These are phyloP conservation scores for Lathyrus oleraceus DNA, from an alignment of 306 rosid species.

Conservation along the genomic window DNA sequence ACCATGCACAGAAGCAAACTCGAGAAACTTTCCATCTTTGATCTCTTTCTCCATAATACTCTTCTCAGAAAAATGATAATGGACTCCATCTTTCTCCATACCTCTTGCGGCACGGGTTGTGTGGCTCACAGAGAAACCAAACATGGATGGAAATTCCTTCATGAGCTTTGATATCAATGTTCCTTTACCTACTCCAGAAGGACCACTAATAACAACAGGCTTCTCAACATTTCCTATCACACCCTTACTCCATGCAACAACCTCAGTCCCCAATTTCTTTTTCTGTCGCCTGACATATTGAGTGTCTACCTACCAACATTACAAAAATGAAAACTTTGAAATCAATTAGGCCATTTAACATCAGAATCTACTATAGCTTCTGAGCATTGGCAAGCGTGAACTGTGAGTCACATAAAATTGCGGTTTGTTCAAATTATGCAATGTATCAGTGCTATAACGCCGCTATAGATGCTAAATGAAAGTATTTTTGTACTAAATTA, in stretches of 20 bases:
- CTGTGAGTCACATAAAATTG: background rate
- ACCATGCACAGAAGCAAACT: constrained; percentile 89
- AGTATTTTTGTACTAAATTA: background rate
- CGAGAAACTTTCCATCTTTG: constrained; percentile 78
- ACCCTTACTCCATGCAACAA: constrained; percentile 93
- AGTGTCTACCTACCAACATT: constrained; percentile 65
- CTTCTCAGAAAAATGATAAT: constrained; percentile 77
- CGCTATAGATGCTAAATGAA: background rate
- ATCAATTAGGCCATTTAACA: background rate
- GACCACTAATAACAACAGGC: constrained; percentile 83
- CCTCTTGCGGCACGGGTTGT: constrained; percentile 81
- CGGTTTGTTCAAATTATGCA: background rate
- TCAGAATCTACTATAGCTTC: background rate
- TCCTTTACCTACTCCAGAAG: constrained; percentile 97
- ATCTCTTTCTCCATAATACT: constrained; percentile 78
- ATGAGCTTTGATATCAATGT: constrained; percentile 82
- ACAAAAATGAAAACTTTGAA: constrained; percentile 20
- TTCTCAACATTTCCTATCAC: constrained; percentile 67
- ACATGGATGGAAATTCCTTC: constrained; percentile 83
- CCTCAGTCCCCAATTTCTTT: constrained; percentile 59
- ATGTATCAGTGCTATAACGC: background rate
- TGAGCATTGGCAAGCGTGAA: no score
- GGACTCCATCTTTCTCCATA: constrained; percentile 82
- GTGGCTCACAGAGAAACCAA: constrained; percentile 96
- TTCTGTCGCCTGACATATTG: constrained; percentile 71